phyloP scores from a whole-genome alignment of 139 green algal genomes.

The Micractinium sp. region DNA sequence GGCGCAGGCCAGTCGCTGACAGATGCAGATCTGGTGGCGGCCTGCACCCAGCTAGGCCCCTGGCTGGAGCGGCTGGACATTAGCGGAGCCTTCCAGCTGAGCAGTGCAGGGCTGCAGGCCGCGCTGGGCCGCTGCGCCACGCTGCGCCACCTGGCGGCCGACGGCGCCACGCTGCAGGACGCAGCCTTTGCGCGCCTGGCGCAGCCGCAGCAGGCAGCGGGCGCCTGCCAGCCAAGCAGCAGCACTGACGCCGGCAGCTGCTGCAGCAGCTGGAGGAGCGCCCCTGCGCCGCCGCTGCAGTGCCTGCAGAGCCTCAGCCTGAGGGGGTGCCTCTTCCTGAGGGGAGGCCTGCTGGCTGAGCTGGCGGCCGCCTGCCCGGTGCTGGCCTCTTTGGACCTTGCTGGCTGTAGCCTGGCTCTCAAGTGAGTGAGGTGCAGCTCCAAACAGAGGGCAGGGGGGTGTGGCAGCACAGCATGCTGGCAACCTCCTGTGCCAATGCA shows the following conservation, averaged over 20 bases:
- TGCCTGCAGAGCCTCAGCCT: constrained; percentile 24
- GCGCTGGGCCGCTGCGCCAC: neutral
- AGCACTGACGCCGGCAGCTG: neutral
- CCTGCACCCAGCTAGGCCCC: neutral
- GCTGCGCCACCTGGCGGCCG: neutral
- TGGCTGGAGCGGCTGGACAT: neutral
- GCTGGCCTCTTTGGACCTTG: constrained; percentile 3
- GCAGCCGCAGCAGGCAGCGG: neutral
- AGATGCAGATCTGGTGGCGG: neutral
- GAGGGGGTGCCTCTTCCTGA: constrained; percentile 25
- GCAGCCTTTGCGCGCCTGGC: neutral
- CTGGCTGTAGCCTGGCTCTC: constrained; percentile 7
- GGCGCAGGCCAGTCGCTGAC: constrained; percentile 5
- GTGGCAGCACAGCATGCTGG: too few species aligned
- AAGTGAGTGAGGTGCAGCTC: neutral
- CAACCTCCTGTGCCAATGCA: too few species aligned
- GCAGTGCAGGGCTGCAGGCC: neutral
- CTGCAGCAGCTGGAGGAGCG: neutral
- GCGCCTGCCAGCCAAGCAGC: neutral
- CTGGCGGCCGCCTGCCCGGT: neutral
- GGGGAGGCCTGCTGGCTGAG: constrained; percentile 5
- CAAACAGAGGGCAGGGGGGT: too few species aligned
- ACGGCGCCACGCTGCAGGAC: constrained; percentile 5
- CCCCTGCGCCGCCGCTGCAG: neutral
- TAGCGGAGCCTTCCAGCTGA: constrained; percentile 12